These are phyloP conservation scores for Penicillium paxilli DNA, from an alignment of 495 filamentous ascomycete genomes.

Conservation along the genomic window DNA sequence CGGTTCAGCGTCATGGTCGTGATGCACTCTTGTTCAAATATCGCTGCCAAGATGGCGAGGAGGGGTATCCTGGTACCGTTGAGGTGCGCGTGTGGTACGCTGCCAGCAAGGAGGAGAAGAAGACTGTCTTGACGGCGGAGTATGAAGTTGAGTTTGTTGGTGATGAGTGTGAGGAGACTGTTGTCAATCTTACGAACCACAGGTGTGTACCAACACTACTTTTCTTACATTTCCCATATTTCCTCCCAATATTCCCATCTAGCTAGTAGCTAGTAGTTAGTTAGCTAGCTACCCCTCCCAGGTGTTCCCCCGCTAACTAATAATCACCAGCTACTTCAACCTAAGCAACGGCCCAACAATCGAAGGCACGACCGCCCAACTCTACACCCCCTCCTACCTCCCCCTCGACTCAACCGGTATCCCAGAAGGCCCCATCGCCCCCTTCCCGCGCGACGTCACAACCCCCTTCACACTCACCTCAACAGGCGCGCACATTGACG, in stretches of 20 bases:
- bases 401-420: slow-evolving; percentile 70
- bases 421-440: slow-evolving; percentile 47
- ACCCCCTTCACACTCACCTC: slow-evolving; percentile 67
- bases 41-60: slow-evolving; percentile 71
- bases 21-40: slow-evolving; percentile 78
- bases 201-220: slow-evolving; percentile 56
- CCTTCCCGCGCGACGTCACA: slow-evolving; percentile 56
- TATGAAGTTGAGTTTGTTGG: slow-evolving; percentile 84
- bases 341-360: slow-evolving; percentile 66
- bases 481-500: slow-evolving; percentile 73
- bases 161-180: slow-evolving; percentile 78
- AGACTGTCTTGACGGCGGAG: slow-evolving; percentile 75
- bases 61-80: slow-evolving; percentile 84
- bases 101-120: slow-evolving; percentile 60
- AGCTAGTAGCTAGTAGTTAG: not conserved
- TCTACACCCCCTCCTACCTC: slow-evolving; percentile 71
- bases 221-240: no score
- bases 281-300: not conserved
- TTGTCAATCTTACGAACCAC: slow-evolving; percentile 91
- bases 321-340: slow-evolving; percentile 99
- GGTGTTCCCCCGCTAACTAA: no score
- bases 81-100: slow-evolving; percentile 78
- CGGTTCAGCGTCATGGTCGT: slow-evolving; percentile 64
- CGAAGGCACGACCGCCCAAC: slow-evolving; percentile 70
- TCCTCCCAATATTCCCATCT: no score